phyloP scores from a whole-genome alignment of 192 early-diverging fungal species.

The Coemansia erecta region DNA sequence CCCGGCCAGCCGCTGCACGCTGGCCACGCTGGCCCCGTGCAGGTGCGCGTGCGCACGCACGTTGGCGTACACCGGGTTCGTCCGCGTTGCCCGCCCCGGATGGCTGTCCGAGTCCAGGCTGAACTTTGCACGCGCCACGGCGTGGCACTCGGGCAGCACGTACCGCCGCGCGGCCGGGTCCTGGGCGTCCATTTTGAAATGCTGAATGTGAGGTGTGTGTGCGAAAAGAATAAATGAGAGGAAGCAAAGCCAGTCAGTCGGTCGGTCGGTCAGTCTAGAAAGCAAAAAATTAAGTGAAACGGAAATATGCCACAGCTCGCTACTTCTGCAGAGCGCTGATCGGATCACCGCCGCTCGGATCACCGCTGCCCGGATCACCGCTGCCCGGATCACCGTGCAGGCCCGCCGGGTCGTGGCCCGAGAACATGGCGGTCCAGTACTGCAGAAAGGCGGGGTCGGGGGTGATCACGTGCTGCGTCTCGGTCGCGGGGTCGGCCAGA shows the following conservation, averaged over 20 bases:
- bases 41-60: constrained; percentile 20
- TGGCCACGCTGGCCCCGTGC: constrained; percentile 17
- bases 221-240: background rate
- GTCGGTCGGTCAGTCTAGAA: too few species aligned
- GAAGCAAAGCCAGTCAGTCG: too few species aligned
- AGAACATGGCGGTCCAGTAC: constrained; percentile 51
- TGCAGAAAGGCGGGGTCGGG: constrained; percentile 38
- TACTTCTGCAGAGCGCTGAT: background rate
- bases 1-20: background rate
- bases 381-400: background rate
- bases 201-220: background rate
- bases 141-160: constrained; percentile 33
- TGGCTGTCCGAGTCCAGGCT: background rate
- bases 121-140: constrained; percentile 31
- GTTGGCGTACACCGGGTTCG: constrained; percentile 41
- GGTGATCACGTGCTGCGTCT: constrained; percentile 9
- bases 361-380: background rate
- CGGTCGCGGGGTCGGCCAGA: background rate
- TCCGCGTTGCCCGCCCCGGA: constrained; percentile 4
- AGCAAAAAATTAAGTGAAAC: too few species aligned
- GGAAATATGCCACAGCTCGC: too few species aligned
- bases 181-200: background rate
- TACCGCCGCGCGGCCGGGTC: background rate
- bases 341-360: background rate
- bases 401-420: constrained; percentile 31